Percentiles rank a stretch among this genome's conserved stretches.
Evolutionary conservation across 805 yeast species (phyloP).

Genomic region (Lipomyces orientalis): DNA sequence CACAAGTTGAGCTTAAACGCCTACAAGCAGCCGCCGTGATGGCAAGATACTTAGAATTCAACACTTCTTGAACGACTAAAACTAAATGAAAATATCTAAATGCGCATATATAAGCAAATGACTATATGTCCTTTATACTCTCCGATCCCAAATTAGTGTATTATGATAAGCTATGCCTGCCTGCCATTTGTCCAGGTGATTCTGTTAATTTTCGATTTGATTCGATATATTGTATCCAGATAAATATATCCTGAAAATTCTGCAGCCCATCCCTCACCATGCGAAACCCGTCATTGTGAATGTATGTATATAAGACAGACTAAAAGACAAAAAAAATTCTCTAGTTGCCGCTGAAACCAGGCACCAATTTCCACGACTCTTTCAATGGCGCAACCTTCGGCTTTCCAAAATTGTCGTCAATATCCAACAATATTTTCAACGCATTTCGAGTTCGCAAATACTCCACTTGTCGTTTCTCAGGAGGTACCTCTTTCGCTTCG

Average conservation of each 20-base stretch:
- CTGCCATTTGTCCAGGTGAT: not conserved
- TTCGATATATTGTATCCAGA: not conserved
- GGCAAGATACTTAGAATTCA: not conserved
- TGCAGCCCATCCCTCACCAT: not conserved
- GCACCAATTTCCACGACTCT: conserved; percentile 30
- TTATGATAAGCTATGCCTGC: not conserved
- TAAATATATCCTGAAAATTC: not conserved
- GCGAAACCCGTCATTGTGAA: not conserved
- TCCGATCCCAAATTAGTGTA: not conserved
- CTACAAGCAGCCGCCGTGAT: not conserved
- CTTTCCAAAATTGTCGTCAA: conserved; percentile 53
- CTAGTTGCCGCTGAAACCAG: conserved; percentile 15
- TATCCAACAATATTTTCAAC: conserved; percentile 51
- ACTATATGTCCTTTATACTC: not conserved
- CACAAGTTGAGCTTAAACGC: not conserved
- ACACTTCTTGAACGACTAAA: not conserved
- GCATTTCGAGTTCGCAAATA: conserved; percentile 51
- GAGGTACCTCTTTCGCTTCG: conserved; percentile 26
- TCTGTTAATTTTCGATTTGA: not conserved
- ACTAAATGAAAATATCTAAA: too few relatives aligned
- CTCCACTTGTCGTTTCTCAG: conserved; percentile 44
- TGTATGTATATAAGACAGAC: not conserved
- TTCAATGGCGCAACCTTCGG: conserved; percentile 37
- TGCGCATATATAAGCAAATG: not conserved
- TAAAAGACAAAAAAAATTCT: not conserved